phyloP scores from a whole-genome alignment of 2,329 filamentous ascomycete genomes.

The Endocalyx cinctus region DNA sequence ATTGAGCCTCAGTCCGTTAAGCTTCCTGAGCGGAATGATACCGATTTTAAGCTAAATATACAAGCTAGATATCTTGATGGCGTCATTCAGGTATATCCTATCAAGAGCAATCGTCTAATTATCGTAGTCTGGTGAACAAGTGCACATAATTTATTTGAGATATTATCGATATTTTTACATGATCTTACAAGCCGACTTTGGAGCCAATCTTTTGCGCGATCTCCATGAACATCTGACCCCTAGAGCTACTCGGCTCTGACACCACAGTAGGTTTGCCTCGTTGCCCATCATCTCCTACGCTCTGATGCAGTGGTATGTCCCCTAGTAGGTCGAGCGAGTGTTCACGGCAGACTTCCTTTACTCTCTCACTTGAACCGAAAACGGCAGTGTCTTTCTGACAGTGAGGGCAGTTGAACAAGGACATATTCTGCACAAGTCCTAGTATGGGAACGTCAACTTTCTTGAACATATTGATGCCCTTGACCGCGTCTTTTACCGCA shows the following conservation, averaged over 20 bases:
- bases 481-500: conserved; percentile 84
- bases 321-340: conserved; percentile 76
- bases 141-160: no score
- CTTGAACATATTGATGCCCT: conserved; percentile 89
- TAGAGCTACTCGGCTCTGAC: conserved; percentile 70
- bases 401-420: conserved; percentile 73
- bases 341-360: conserved; percentile 64
- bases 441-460: conserved; percentile 77
- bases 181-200: conserved; percentile 40
- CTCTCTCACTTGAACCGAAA: conserved; percentile 64
- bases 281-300: conserved; percentile 84
- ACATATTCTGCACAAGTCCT: conserved; percentile 92
- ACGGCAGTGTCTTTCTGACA: conserved; percentile 72
- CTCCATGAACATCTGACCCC: conserved; percentile 65
- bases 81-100: no score
- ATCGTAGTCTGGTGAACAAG: no score
- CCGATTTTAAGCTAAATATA: no score
- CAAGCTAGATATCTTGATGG: no score
- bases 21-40: no score
- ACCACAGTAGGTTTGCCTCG: conserved; percentile 86
- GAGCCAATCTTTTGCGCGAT: conserved; percentile 57
- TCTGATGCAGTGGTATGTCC: conserved; percentile 81
- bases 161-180: no score
- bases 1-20: no score
- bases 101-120: no score